Evolutionary conservation across 257 asterid genomes (phyloP).

Genomic region (Ilex aquifolium): DNA sequence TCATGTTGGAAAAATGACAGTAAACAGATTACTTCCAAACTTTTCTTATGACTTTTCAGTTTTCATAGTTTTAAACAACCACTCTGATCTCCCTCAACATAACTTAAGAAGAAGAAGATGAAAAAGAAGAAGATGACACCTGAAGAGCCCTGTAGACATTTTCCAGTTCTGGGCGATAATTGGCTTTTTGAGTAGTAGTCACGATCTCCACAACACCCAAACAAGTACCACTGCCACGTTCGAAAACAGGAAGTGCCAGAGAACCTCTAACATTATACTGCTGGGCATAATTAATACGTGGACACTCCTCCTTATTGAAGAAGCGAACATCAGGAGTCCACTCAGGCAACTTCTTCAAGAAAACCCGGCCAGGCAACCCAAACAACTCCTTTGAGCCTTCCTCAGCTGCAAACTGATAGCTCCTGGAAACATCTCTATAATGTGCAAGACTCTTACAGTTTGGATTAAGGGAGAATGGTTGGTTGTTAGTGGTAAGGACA

Average conservation of each 20-base stretch:
- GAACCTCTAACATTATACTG: slow-evolving; percentile 56
- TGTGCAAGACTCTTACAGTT: slow-evolving; percentile 48
- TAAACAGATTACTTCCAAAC: background rate
- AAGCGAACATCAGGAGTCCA: slow-evolving; percentile 80
- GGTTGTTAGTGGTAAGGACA: slow-evolving; percentile 54
- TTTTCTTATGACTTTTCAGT: background rate
- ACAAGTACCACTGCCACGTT: slow-evolving; percentile 62
- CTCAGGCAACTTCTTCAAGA: slow-evolving; percentile 68
- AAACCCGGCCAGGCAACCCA: slow-evolving; percentile 73
- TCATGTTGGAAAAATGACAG: too few species aligned
- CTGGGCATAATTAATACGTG: slow-evolving; percentile 50
- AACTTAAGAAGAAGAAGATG: background rate
- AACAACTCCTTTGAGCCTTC: slow-evolving; percentile 41
- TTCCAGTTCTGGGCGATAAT: slow-evolving; percentile 56
- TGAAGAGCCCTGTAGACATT: slow-evolving; percentile 64
- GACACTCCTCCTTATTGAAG: slow-evolving; percentile 59
- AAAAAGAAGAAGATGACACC: slow-evolving; percentile 29
- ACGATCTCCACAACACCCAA: slow-evolving; percentile 73
- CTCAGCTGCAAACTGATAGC: slow-evolving; percentile 53
- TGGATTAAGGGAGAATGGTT: slow-evolving; percentile 46
- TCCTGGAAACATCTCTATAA: slow-evolving; percentile 46
- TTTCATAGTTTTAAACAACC: too few species aligned
- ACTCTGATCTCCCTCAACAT: background rate
- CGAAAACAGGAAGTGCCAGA: slow-evolving; percentile 70
- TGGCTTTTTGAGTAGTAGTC: slow-evolving; percentile 47